Evolutionary conservation across 495 filamentous ascomycete genomes (phyloP), one percentile per base, ranked within the genome.

Genomic region (Cladorrhinum samala): DNA sequence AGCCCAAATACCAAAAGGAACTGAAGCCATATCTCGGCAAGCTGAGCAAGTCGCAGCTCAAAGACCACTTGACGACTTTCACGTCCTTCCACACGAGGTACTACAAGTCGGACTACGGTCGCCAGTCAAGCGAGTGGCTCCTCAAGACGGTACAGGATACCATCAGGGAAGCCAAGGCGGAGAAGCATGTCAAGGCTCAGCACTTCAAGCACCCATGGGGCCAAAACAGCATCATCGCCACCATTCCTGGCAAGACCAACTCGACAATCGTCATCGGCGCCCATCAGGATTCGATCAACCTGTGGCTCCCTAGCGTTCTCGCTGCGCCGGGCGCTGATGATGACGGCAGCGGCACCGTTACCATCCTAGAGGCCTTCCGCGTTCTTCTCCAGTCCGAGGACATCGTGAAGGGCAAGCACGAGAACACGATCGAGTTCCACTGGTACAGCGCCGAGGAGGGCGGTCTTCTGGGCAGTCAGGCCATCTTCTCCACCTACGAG

Each of bases 361-460:
- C 77, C 38, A 83, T 83, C 56, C 68, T 85, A 33, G 81, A 83
- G 62, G 79, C 82, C 14, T 73, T 85, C 66, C 73, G 81, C 17
- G 71, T 81, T 27, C 69, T 87, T 1, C 72, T 86, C 18, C 70
- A 71, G 43, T 75, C 74, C 8, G 49, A 73, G 36, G 71, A 71
- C 19, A 67, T 80, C 47, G 54, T 76, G 50, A 65, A 70, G 13
- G 84, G 84, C 53, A 75, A 81, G 46, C 77, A 74, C 23, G 64
- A 77, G 42, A 97, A 97, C 69, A 99, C 93, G 0, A 71, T 99
- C 58, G 93, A 99, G 71, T 99, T 99, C 69, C 92, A 96, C 71
- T 99, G 92, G 91, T 98, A 96, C 75, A 87, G 84, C 25, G 93
- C 93, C 2, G 93, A 99, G 68, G 94, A 96, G 68, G 92, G 89